These are phyloP conservation scores for Nicotiana paniculata DNA, from an alignment of 257 asterid species.

Conservation along the genomic window DNA sequence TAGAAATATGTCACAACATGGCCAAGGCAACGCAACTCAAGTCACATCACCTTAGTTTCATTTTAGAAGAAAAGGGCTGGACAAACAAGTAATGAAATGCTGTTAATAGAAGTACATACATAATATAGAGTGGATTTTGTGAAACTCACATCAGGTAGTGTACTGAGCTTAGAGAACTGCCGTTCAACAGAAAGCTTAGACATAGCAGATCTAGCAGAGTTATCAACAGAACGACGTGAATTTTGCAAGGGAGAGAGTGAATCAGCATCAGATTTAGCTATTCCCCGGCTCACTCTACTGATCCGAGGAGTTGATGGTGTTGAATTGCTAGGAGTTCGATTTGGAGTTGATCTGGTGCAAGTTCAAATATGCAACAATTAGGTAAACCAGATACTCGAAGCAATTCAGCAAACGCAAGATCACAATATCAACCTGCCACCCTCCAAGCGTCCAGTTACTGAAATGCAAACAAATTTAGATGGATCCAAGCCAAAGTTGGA, in stretches of 20 bases:
- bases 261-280: constrained; percentile 59
- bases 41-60: neutral
- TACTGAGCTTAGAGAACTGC: constrained; percentile 53
- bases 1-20: neutral
- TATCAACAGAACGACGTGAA: constrained; percentile 49
- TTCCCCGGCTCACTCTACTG: constrained; percentile 48
- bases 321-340: constrained; percentile 59
- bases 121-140: neutral
- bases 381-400: neutral
- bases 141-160: constrained; percentile 68
- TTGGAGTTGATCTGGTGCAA: constrained; percentile 47
- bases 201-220: constrained; percentile 58
- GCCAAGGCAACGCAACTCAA: neutral
- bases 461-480: neutral
- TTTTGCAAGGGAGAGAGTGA: constrained; percentile 51
- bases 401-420: neutral
- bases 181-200: constrained; percentile 57
- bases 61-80: neutral
- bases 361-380: constrained; percentile 1
- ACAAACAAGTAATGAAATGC: neutral
- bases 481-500: neutral
- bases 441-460: neutral
- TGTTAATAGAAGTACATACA: neutral
- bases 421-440: neutral
- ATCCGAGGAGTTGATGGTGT: constrained; percentile 48